Conservation (phyloP, 2,329 filamentous ascomycete genomes). For the Chaetomiaceae sp. region DNA sequence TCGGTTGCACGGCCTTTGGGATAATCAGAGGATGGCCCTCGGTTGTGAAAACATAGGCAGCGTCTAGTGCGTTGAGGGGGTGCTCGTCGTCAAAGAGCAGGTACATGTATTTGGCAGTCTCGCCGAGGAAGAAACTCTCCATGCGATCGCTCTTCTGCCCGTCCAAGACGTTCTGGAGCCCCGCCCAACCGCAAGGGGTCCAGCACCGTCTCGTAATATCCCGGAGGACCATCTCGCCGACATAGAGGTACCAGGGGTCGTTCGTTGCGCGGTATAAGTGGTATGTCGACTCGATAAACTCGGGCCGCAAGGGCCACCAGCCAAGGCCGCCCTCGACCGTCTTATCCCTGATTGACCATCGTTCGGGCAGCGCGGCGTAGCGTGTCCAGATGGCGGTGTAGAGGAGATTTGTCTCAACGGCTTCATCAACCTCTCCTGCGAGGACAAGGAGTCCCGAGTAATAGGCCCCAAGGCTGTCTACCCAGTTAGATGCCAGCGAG, state of each 20-base stretch:
- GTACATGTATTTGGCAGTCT: slow-evolving; percentile 95
- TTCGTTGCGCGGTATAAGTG: slow-evolving; percentile 90
- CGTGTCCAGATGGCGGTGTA: slow-evolving; percentile 93
- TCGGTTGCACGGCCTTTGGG: slow-evolving; percentile 46
- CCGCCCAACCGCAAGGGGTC: slow-evolving; percentile 90
- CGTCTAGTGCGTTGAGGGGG: slow-evolving; percentile 81
- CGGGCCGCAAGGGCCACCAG: slow-evolving; percentile 94
- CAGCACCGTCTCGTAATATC: slow-evolving; percentile 88
- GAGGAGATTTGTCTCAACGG: slow-evolving; percentile 81
- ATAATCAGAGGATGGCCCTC: slow-evolving; percentile 92
- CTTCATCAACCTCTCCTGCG: slow-evolving; percentile 86
- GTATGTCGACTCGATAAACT: slow-evolving; percentile 96
- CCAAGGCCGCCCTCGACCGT: slow-evolving; percentile 80
- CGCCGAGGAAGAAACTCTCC: slow-evolving; percentile 98
- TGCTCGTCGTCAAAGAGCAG: slow-evolving; percentile 82
- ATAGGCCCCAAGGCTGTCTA: slow-evolving; percentile 92
- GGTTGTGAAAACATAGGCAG: slow-evolving; percentile 88
- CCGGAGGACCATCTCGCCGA: slow-evolving; percentile 88
- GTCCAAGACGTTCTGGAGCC: slow-evolving; percentile 73
- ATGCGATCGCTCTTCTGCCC: slow-evolving; percentile 90
- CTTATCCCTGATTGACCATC: slow-evolving; percentile 83
- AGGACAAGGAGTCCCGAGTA: slow-evolving; percentile 85
- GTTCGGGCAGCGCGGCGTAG: slow-evolving; percentile 88
- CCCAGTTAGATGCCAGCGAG: slow-evolving; percentile 85
- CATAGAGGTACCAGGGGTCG: slow-evolving; percentile 93